Base-by-base conservation (phyloP, 352 stramenopile genomes). In the Phytopythium ostracodes region DNA sequence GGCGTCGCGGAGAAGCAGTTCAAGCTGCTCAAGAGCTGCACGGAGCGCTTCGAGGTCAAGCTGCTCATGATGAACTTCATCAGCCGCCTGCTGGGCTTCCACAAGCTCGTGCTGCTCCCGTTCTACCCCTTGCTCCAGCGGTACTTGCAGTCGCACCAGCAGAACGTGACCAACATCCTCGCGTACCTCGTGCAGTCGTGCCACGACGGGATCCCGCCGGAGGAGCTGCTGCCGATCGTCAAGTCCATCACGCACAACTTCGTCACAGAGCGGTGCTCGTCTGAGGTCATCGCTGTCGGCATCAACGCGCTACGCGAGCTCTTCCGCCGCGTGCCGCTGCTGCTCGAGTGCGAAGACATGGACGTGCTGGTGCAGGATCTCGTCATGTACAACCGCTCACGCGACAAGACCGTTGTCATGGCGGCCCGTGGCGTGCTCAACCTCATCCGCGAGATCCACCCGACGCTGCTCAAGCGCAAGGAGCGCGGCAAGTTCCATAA, bases 11-110 rank as follows among this genome's bases (percentile, higher is more conserved):
- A 99, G 72, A 85, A 87, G 64, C 84, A 99, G 40, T 79, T 99
- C 59, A 97, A 98, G 65, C 73, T 92, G 36, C 79, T 97, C 35
- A 94, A 87, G 65, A 79, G 62, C 69, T 98, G 71, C 62, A 96
- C 87, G 7, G 87, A 97, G 64, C 84, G 85, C 35, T 97, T 98
- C 42, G 88, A 98, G 65, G 86, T 96, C 51, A 98, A 98, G 65
- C 81, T 99, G 55, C 77, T 99, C 24, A 98, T 99, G 89, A 98
- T 99, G 83, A 99, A 99, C 79, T 98, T 99, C 70, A 97, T 99
- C 49, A 96, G 94, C 17, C 88, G 97, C 17, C 71, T 99, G 33
- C 76, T 99, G 8, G 97, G 97, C n/a, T 97, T 98, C 70, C 97
- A 99, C 78, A 97, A 98, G 73, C 80, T 99, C 46, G 78, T 99